Evolutionary conservation across 768 basidiomycete genomes (phyloP), one percentile per base, ranked within the genome.

Genomic region (Mycena crocata): DNA sequence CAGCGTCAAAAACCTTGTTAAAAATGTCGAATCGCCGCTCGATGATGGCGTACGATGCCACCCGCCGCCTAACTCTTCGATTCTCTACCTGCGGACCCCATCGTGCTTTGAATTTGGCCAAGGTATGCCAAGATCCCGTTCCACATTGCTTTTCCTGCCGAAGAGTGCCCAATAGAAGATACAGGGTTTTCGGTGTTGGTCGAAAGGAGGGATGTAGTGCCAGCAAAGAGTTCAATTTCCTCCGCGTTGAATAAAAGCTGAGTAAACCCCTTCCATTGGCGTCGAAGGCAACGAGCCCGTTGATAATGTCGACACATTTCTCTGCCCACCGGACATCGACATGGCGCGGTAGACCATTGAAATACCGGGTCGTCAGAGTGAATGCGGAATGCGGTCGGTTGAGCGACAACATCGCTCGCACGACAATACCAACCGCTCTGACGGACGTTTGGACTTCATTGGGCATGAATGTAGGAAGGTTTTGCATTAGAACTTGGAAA

Each of bases 71-170:
- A 24, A 93, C 90, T 24, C 82, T 79, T 56, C 83, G 80, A 77
- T 91, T 87, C 69, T 85, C 85, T 7, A 90, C 78, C 28, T 74
- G 75, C 23, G 76, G 59, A 3, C 92, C 91, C 89, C 89, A 93
- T 69, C 81, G 79, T 57, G 74, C 73, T 69, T 80, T 80, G 74
- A 89, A 92, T 46, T 74, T 71, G 45, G 69, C 69, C 28, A 88
- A 72, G 32, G 85, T 75, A 37, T 79, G 79, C 70, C 79, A 76
- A 17, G 89, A 90, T 23, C 86, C 75, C 17, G 84, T 86, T 28
- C 87, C 91, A 69, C 89, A 84, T n/a, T 77, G 81, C 62, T 81
- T 83, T 35, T 82, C 83, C 51, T 76, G 71, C 45, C 78, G 78
- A 56, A 94, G 79, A 48, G 85, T 80, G 31, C 83, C 78, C 31